Percentiles rank a stretch among this genome's conserved stretches.
phyloP scores from a whole-genome alignment of 139 green algal genomes.

The Picochlorum sp. region DNA sequence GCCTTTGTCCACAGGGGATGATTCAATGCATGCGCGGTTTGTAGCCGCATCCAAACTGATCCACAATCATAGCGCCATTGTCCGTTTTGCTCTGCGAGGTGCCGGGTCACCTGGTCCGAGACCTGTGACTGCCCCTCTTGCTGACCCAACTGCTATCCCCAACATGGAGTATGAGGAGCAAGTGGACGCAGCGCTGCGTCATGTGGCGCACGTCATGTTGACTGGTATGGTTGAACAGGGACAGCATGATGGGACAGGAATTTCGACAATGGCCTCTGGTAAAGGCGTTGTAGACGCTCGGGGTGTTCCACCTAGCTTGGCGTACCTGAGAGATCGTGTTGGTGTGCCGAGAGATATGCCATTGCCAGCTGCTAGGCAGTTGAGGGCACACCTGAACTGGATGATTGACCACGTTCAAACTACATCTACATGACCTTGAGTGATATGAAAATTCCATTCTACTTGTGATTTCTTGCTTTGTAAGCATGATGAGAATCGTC shows the following conservation, averaged over 20 bases:
- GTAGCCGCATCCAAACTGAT: conserved; percentile 56
- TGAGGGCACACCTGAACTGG: conserved; percentile 83
- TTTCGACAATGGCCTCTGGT: background rate
- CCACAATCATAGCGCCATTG: conserved; percentile 62
- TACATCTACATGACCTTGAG: background rate
- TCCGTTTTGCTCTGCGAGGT: conserved; percentile 70
- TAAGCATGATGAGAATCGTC: too few species aligned
- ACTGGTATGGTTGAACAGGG: conserved; percentile 50
- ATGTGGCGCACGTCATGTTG: conserved; percentile 75
- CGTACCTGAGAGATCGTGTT: conserved; percentile 75
- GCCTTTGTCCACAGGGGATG: conserved; percentile 48
- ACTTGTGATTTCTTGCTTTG: background rate
- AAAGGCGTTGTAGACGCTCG: conserved; percentile 16
- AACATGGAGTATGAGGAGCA: conserved; percentile 25
- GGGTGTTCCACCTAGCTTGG: conserved; percentile 19
- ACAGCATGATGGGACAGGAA: background rate
- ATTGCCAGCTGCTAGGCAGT: conserved; percentile 71
- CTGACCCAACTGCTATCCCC: conserved; percentile 64
- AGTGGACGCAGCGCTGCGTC: conserved; percentile 58
- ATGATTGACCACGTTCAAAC: conserved; percentile 26
- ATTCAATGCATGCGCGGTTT: conserved; percentile 48
- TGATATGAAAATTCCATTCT: background rate
- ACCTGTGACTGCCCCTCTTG: conserved; percentile 64
- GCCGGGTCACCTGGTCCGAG: conserved; percentile 46
- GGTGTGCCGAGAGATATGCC: conserved; percentile 79